phyloP scores from a whole-genome alignment of 352 stramenopile genomes.

The Globisporangium takayamanum region DNA sequence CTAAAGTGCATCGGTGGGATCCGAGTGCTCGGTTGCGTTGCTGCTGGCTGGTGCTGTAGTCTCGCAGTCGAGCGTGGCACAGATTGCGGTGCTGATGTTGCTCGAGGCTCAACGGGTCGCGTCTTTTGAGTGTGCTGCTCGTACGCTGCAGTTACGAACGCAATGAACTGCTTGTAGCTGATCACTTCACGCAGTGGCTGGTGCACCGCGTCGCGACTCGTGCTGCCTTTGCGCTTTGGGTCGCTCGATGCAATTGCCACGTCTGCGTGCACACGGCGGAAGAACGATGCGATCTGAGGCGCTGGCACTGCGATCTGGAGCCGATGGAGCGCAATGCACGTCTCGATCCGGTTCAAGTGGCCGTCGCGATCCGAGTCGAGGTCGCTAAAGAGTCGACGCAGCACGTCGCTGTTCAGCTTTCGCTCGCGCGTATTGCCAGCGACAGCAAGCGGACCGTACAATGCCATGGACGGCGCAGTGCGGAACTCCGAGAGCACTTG shows the following conservation, averaged over 20 bases:
- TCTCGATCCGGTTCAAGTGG: conserved; percentile 65
- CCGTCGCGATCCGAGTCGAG: conserved; percentile 63
- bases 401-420: conserved; percentile 39
- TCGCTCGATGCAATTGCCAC: neutral
- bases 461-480: conserved; percentile 49
- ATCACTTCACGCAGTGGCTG: conserved; percentile 54
- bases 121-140: conserved; percentile 22
- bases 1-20: neutral
- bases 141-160: conserved; percentile 55
- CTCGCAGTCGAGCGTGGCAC: too few species aligned
- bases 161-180: conserved; percentile 72
- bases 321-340: conserved; percentile 62
- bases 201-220: conserved; percentile 7
- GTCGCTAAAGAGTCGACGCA: conserved; percentile 76
- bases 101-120: neutral
- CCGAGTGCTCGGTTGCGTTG: neutral
- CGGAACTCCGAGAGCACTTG: conserved; percentile 69
- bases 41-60: conserved; percentile 2
- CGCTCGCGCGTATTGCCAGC: neutral
- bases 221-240: conserved; percentile 2
- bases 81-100: neutral
- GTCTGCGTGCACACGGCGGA: conserved; percentile 37
- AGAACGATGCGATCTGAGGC: conserved; percentile 58
- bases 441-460: conserved; percentile 39
- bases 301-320: conserved; percentile 58